Base-by-base conservation (phyloP, 306 rosid genomes). In the Astragalus glycyphyllos region DNA sequence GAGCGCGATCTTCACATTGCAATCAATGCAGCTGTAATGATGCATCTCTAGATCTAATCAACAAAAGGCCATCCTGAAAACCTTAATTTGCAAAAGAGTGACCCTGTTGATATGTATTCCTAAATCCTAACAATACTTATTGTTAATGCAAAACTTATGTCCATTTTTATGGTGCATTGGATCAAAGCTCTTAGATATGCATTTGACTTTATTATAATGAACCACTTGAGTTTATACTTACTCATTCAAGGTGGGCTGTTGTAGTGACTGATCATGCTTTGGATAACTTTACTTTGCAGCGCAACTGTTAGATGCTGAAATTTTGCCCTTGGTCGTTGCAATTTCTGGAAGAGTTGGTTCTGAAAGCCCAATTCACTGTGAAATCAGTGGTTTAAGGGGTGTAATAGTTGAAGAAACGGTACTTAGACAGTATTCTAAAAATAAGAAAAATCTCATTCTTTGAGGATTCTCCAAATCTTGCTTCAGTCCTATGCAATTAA, bases 381-480 rank as follows among this genome's bases (percentile, higher is more conserved):
- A 93, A 63, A 85, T 88, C 85, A 90, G 97, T 76, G 96, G 98
- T 26, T 77, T 93, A 54, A 64, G 96, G 74, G 97, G 98, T 57
- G 98, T 88, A 57, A 86, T 93, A 77, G 98, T 90, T 68, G 98
- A 90, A 82, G 97, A 93, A 87, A 90, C 94, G 81, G 97, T 87
- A 85, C 8, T 46, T 75, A 37, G 47, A 46, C 58, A 40, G 11
- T 31, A 62, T 59, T 77, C 56, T 57, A 17, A 42, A 73, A 69
- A 40, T 41, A 16, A 4, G 44, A 29, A 63, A 8, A 23, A 10
- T 31, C 42, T 49, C 58, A 44, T 57, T 7, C 32, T 67, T 11
- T 5, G 31, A 68, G 34, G 20, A 61, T 4, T 14, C 14, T 66
- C 11, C 15, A 4, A 54, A 37, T 71, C 20, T 10, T 65, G 31